These are phyloP conservation scores for Dryas integrifolia DNA, from an alignment of 331 rosid genomes.

Conservation along the genomic window DNA sequence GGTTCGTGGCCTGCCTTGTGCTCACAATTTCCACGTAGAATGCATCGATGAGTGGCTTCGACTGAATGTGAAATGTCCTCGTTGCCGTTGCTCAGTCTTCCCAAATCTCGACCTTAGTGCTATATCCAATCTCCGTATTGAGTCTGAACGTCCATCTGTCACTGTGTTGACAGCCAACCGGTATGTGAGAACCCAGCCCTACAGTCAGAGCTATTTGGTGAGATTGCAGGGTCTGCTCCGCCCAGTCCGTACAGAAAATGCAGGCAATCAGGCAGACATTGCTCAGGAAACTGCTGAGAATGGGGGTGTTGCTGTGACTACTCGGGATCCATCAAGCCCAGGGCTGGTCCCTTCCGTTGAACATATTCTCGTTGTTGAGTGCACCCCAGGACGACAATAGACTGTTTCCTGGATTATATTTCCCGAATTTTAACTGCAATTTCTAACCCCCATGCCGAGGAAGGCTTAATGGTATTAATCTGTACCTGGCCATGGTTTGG, in stretches of 20 bases:
- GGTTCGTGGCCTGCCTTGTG: constrained; percentile 98
- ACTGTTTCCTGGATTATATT: constrained; percentile 6
- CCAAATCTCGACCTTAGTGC: constrained; percentile 99
- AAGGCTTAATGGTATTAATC: constrained; percentile 18
- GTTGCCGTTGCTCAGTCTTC: constrained; percentile 86
- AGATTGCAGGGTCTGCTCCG: constrained; percentile 74
- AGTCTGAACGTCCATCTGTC: constrained; percentile 64
- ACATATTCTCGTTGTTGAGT: constrained; percentile 32
- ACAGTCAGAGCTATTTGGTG: constrained; percentile 72
- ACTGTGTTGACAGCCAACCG: constrained; percentile 47
- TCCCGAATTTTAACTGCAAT: constrained; percentile 30
- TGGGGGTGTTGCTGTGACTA: constrained; percentile 27
- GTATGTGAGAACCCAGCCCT: constrained; percentile 53
- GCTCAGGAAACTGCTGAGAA: constrained; percentile 48
- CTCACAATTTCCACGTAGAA: constrained; percentile 93
- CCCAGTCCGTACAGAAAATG: constrained; percentile 57
- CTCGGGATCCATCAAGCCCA: constrained; percentile 26
- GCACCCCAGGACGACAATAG: constrained; percentile 43
- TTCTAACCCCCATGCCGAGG: constrained; percentile 50
- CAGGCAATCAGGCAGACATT: constrained; percentile 34
- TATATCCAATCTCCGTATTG: constrained; percentile 76
- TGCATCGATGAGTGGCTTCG: constrained; percentile 96
- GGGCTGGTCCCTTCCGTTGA: constrained; percentile 31
- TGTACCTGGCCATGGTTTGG: constrained; percentile 13
- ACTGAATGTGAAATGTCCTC: constrained; percentile 83